These are phyloP conservation scores for Stereum hirsutum DNA, from an alignment of 1,284 basidiomycete species.

Conservation along the genomic window DNA sequence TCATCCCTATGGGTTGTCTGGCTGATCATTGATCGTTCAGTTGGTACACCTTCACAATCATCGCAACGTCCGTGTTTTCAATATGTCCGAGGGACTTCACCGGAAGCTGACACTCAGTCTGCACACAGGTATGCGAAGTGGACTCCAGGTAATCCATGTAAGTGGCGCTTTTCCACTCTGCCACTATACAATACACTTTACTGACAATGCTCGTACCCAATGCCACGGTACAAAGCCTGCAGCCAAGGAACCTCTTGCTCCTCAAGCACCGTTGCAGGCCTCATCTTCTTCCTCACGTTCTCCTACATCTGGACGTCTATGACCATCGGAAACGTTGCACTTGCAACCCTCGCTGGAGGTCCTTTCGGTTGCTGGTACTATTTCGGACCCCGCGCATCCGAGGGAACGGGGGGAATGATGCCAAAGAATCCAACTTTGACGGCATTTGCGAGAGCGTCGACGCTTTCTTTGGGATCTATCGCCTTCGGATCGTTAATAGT, in stretches of 20 bases:
- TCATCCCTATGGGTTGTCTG: conserved; percentile 2
- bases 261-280: conserved; percentile 48
- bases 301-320: conserved; percentile 81
- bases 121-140: conserved; percentile 70
- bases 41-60: conserved; percentile 63
- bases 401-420: conserved; percentile 54
- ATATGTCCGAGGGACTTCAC: neutral
- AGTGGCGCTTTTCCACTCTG: conserved; percentile 10
- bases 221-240: conserved; percentile 23
- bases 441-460: conserved; percentile 75
- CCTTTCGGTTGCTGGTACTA: conserved; percentile 65
- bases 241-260: conserved; percentile 36
- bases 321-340: conserved; percentile 71
- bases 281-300: conserved; percentile 75
- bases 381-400: conserved; percentile 59
- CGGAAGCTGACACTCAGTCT: neutral
- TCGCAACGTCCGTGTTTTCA: conserved; percentile 46
- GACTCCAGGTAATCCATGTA: conserved; percentile 68
- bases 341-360: conserved; percentile 76
- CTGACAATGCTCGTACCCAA: neutral
- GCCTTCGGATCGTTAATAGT: conserved; percentile 88
- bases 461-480: conserved; percentile 81
- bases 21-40: conserved; percentile 24
- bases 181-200: neutral
- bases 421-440: conserved; percentile 65